A percentile compares a stretch with the other conserved stretches of the same genome.
Conservation (phyloP, 2,329 filamentous ascomycete genomes). For the Paraphoma chrysanthemicola region DNA sequence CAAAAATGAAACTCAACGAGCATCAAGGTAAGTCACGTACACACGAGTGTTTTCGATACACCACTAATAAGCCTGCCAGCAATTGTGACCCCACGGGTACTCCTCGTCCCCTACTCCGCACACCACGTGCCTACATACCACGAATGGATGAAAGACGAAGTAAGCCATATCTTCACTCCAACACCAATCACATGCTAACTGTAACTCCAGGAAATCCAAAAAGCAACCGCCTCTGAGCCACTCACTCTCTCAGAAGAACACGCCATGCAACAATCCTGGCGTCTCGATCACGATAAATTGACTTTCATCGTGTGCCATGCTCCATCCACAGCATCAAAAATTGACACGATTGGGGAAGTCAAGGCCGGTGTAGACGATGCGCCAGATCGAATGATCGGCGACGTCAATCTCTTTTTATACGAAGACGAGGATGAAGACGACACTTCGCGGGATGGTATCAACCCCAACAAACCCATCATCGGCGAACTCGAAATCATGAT, state of each 20-base stretch:
- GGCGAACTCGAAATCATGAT: constrained; percentile 92
- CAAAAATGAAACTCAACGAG: constrained; percentile 52
- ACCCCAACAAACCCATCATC: constrained; percentile 42
- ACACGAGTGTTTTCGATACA: not conserved
- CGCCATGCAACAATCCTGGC: constrained; percentile 89
- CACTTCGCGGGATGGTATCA: constrained; percentile 9
- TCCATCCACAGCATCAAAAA: not conserved
- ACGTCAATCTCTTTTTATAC: constrained; percentile 74
- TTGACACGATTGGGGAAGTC: constrained; percentile 5
- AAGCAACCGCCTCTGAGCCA: constrained; percentile 86
- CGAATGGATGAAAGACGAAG: constrained; percentile 90
- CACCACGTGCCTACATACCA: constrained; percentile 87
- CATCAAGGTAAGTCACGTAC: constrained; percentile 37
- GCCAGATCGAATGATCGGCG: constrained; percentile 57
- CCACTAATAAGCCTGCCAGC: constrained; percentile 55
- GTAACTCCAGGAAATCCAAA: too few relatives aligned
- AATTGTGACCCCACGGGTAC: constrained; percentile 67
- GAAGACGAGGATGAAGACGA: constrained; percentile 20
- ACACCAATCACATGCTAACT: too few relatives aligned
- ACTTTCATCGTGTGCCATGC: constrained; percentile 81
- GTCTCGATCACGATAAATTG: constrained; percentile 80
- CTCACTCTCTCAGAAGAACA: constrained; percentile 83
- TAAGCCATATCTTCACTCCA: too few relatives aligned
- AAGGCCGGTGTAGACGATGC: constrained; percentile 56
- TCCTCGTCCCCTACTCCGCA: constrained; percentile 83